Conservation (phyloP, 805 yeast species). For the Candida methanosorbosa region DNA sequence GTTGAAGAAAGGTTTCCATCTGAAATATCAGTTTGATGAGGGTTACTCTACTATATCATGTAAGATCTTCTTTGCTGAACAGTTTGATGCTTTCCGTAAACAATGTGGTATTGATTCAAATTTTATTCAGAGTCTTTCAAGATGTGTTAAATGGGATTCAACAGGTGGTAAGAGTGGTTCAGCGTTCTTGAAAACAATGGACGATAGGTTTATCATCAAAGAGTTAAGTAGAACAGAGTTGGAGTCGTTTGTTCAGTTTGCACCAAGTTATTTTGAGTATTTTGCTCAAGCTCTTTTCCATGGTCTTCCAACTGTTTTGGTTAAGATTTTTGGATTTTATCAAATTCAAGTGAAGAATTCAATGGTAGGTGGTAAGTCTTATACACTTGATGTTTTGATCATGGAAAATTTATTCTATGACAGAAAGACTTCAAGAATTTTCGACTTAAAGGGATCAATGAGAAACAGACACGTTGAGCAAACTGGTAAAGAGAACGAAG, state of each 20-base stretch:
- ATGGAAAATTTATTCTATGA: conserved; percentile 94
- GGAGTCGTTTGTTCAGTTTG: conserved; percentile 90
- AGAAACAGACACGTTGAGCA: conserved; percentile 93
- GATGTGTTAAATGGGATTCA: conserved; percentile 95
- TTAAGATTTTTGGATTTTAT: conserved; percentile 92
- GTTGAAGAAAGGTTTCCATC: conserved; percentile 80
- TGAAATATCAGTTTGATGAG: conserved; percentile 87
- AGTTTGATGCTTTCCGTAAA: conserved; percentile 86
- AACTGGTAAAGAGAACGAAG: conserved; percentile 94
- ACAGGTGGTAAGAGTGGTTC: conserved; percentile 97
- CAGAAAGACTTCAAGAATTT: conserved; percentile 71
- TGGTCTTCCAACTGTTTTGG: conserved; percentile 88
- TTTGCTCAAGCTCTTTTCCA: conserved; percentile 93
- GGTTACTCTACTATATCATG: conserved; percentile 79
- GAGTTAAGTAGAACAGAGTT: conserved; percentile 82
- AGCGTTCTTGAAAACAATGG: conserved; percentile 84
- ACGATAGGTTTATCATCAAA: conserved; percentile 82
- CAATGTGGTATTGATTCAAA: conserved; percentile 70
- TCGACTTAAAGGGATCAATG: conserved; percentile 97
- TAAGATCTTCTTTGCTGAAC: conserved; percentile 91
- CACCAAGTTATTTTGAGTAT: conserved; percentile 93
- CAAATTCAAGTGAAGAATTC: conserved; percentile 85
- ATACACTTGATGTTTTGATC: conserved; percentile 83
- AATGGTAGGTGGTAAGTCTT: conserved; percentile 55
- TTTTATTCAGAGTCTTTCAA: conserved; percentile 80